Evolutionary conservation across 75 land plant genomes (phyloP), one percentile per base, ranked within the genome.

Genomic region (Ceratopteris richardii): DNA sequence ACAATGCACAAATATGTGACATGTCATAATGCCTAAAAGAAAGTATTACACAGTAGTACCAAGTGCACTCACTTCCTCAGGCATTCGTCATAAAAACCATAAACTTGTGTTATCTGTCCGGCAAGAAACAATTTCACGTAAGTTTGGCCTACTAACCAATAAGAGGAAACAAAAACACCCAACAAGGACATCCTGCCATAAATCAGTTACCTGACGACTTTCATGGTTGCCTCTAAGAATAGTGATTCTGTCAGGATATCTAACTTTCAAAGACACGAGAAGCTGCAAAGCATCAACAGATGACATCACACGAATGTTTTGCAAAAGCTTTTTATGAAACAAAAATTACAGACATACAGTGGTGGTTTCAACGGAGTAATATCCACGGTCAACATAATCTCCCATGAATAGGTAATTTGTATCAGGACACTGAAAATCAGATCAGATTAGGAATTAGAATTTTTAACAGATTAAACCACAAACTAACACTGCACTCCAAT

Each of bases 361-460:
- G 14, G 82, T 88, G 31, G 97, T 92, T 77, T 92, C 97, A 57
- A 92, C 97, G 22, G 97, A 92, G 77, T 92, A 92, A 55, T 87
- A 92, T 6, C 97, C 97, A 55, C 97, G 97, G 46, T 92, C 97
- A 6, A 92, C 97, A 78, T 86, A 92, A 59, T 92, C 97, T 14
- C 97, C 97, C 90, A 92, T 87, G 68, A 92, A 92, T 51, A 92
- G 57, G 57, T 92, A 92, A 60, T 92, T 92, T 41, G 97, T 92
- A 70, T 92, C 92, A 61, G 97, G 97, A 66, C 97, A 88, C 96
- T 90, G 60, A 21, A 39, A 72, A 41, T 18, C 26, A 44, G 16
- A 47, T 25, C 28, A 69, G 31, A 29, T 31, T 56, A 62, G 43
- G 22, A 61, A 30, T 5, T 14, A 40, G 42, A 40, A 9, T 9